Evolutionary conservation across 75 land plant species (phyloP), one percentile per base, ranked within the genome.

Genomic region (Pinus taeda): DNA sequence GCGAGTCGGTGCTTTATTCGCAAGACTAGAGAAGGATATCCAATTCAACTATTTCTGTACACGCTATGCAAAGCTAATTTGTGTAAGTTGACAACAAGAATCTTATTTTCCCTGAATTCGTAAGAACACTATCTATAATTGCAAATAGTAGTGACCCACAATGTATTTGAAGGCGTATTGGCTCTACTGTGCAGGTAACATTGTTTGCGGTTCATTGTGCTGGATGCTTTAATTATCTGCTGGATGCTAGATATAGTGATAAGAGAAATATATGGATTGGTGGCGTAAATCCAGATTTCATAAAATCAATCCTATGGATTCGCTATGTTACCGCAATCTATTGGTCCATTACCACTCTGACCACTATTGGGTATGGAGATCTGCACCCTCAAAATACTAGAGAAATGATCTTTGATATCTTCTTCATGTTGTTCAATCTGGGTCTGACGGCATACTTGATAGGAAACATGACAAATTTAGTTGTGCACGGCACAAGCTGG

Each of bases 21-120:
- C 94, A 70, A 85, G 92, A 92, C 76, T 92, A 15, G 94, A 92
- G 81, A 92, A 92, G 83, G 92, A 92, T 69, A 90, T 86, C 56
- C 76, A 87, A 5, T 88, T 90, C 80, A 90, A 84, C 80, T 90
- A 92, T 61, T 92, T 92, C 75, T 92, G 94, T 90, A 86, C 78
- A 15, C 90, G 94, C 1, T 90, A 87, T 79, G 70, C 82, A 45
- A 93, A 90, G 67, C 86, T 90, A 55, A 70, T 86, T 39, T 85
- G 84, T 75, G 93, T 88, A 84, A 85, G 88, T 13, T 1, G n/a
- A 37, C 37, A 33, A 33, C 33, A 33, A 21, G 33, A 33, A 33
- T 33, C 33, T 1, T 2, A 33, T 33, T 33, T 33, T 33, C 1
- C 33, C 33, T 33, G 33, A 33, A 33, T 33, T 33, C 33, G 2